Base-by-base conservation (phyloP, 2,329 filamentous ascomycete genomes). In the Colletotrichum horii region DNA sequence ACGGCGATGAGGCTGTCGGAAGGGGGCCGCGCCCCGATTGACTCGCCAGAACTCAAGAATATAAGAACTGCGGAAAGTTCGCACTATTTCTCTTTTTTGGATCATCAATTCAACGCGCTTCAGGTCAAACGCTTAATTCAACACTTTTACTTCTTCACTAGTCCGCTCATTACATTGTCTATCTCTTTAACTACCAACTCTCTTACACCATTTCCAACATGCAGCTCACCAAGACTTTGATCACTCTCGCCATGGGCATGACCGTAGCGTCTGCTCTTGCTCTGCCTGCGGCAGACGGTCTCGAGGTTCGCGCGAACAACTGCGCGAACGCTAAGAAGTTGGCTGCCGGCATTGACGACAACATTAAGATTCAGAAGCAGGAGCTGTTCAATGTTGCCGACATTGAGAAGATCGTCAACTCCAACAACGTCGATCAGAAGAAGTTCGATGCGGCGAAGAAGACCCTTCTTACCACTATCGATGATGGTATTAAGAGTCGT, bases 291-390 rank as follows among this genome's bases (percentile, higher is more conserved):
- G 30, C 22, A 19, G 55, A 64, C 32, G 61, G 32, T 15, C 61
- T 64, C 14, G 34, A 26, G 15, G 22, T 43, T 16, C 61, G 61
- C 8, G 60, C 36, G 9, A 38, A 52, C 4, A 52, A 30, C 60
- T 81, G 79, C 16, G 74, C 71, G 6, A 67, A 71, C 7, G 76
- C 76, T n/a, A 66, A 74, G 60, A 78, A 79, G 70, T 61, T 80
- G 24, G 79, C 78, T 7, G 70, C 72, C 55, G 78, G 78, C 32
- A 80, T 80, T 36, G 66, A 73, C 14, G 30, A 77, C n/a, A 80
- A 80, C 71, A 80, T 80, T 24, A 55, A 67, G 30, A 77, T 77
- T 48, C 79, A 80, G 73, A 70, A 79, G 74, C 69, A 77, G 66
- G 79, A 80, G 76, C 76, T 77, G 43, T 16, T 66, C 8, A 72